Conservation (phyloP, 805 yeast genomes). For the Schwanniomyces occidentalis region DNA sequence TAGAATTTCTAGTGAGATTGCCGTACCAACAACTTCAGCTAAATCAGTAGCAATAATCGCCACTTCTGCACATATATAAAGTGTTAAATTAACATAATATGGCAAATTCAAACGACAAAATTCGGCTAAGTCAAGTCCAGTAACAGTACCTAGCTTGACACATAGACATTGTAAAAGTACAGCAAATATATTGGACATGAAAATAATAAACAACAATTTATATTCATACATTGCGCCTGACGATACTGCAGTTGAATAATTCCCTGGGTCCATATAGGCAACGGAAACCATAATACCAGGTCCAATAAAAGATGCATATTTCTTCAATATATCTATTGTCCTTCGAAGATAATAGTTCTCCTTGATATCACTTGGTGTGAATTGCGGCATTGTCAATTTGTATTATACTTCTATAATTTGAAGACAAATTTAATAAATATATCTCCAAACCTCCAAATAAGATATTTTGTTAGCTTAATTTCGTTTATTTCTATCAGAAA, state of each 20-base stretch:
- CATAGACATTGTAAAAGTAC: constrained; percentile 82
- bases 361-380: too few species aligned
- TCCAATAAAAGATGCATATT: constrained; percentile 73
- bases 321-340: constrained; percentile 24
- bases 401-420: too few species aligned
- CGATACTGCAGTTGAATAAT: constrained; percentile 91
- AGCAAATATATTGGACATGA: constrained; percentile 82
- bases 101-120: constrained; percentile 79
- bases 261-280: constrained; percentile 97
- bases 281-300: constrained; percentile 96
- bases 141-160: constrained; percentile 87
- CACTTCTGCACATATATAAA: constrained; percentile 80
- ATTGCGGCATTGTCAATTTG: too few species aligned
- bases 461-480: too few species aligned
- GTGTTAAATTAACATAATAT: constrained; percentile 52
- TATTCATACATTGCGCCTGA: constrained; percentile 89
- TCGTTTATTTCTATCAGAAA: too few species aligned
- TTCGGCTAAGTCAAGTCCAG: constrained; percentile 89
- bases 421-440: too few species aligned
- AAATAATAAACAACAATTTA: constrained; percentile 72
- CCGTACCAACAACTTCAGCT: constrained; percentile 98
- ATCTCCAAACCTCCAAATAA: too few species aligned
- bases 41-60: constrained; percentile 95
- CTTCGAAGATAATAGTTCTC: too few species aligned
- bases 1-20: constrained; percentile 84